phyloP scores from a whole-genome alignment of 2,329 filamentous ascomycete genomes.

The Ophiocordyceps australis region DNA sequence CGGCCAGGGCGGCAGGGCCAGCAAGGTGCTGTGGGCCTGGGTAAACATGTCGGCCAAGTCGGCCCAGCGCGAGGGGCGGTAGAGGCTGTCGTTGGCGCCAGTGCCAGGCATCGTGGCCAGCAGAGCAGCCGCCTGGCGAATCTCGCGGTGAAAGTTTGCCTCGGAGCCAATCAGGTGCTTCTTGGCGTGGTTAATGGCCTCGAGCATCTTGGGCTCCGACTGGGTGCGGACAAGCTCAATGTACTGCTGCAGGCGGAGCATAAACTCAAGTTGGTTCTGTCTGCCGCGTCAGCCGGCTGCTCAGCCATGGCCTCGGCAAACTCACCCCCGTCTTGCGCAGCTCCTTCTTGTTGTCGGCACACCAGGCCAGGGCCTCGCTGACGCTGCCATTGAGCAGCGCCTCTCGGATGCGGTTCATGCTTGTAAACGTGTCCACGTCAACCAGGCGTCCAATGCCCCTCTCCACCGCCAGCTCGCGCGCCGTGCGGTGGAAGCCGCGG shows the following conservation, averaged over 20 bases:
- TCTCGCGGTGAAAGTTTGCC: slow-evolving; percentile 48
- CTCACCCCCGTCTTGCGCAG: slow-evolving; percentile 70
- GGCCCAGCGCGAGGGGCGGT: slow-evolving; percentile 54
- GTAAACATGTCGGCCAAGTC: slow-evolving; percentile 67
- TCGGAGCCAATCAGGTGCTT: slow-evolving; percentile 61
- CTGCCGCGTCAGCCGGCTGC: neutral
- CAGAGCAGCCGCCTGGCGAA: slow-evolving; percentile 59
- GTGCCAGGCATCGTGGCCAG: slow-evolving; percentile 48
- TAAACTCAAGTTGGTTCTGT: slow-evolving; percentile 74
- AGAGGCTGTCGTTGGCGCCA: slow-evolving; percentile 37
- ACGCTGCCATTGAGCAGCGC: slow-evolving; percentile 55
- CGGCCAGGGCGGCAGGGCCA: slow-evolving; percentile 65
- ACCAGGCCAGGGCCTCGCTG: slow-evolving; percentile 72
- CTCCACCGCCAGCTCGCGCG: slow-evolving; percentile 54
- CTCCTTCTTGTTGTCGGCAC: slow-evolving; percentile 81
- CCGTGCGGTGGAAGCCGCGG: slow-evolving; percentile 65
- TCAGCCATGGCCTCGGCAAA: neutral
- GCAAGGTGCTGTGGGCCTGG: slow-evolving; percentile 68
- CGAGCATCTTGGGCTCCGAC: slow-evolving; percentile 43
- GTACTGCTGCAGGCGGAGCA: slow-evolving; percentile 85
- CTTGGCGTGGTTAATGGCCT: slow-evolving; percentile 67
- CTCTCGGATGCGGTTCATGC: slow-evolving; percentile 61
- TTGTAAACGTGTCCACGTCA: slow-evolving; percentile 74
- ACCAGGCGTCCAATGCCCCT: slow-evolving; percentile 66
- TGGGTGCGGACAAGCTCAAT: slow-evolving; percentile 70